These are phyloP conservation scores for Huntiella savannae DNA, from an alignment of 2,329 filamentous ascomycete species.

Conservation along the genomic window DNA sequence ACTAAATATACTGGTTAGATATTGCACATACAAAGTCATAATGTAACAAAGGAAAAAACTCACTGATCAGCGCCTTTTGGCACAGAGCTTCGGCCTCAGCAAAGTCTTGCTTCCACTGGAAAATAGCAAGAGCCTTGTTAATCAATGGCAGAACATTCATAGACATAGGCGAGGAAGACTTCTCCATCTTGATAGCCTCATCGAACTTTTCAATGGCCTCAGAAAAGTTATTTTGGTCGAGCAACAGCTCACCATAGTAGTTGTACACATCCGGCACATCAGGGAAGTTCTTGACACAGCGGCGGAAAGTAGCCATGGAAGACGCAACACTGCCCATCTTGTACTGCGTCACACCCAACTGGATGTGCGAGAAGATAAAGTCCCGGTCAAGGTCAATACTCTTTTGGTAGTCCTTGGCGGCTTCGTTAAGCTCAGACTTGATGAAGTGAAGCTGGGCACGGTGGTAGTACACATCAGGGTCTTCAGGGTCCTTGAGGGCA, in stretches of 20 bases:
- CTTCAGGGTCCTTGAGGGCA: conserved; percentile 63
- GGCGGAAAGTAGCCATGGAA: conserved; percentile 93
- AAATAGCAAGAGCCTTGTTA: conserved; percentile 92
- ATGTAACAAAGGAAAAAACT: conserved; percentile 19
- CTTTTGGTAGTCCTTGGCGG: conserved; percentile 97
- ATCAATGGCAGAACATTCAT: conserved; percentile 97
- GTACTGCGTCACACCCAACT: conserved; percentile 97
- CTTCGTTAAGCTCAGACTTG: conserved; percentile 77
- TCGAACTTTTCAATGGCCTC: conserved; percentile 98
- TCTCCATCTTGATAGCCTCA: conserved; percentile 96
- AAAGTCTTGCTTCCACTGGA: conserved; percentile 98
- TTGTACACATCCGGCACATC: conserved; percentile 97
- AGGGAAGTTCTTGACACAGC: conserved; percentile 96
- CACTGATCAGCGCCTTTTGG: conserved; percentile 92
- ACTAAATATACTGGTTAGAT: conserved; percentile 31
- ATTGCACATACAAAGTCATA: background rate
- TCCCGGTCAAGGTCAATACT: conserved; percentile 90
- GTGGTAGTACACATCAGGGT: conserved; percentile 98
- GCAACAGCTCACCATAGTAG: conserved; percentile 92
- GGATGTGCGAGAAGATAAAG: conserved; percentile 99
- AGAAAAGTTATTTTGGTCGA: conserved; percentile 88
- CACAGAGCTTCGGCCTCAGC: conserved; percentile 86
- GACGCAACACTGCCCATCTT: conserved; percentile 98
- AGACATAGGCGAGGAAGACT: conserved; percentile 74
- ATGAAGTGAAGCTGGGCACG: conserved; percentile 97